Conservation (phyloP, 371 early-diverging fungal species). For the Smittium culicis region DNA sequence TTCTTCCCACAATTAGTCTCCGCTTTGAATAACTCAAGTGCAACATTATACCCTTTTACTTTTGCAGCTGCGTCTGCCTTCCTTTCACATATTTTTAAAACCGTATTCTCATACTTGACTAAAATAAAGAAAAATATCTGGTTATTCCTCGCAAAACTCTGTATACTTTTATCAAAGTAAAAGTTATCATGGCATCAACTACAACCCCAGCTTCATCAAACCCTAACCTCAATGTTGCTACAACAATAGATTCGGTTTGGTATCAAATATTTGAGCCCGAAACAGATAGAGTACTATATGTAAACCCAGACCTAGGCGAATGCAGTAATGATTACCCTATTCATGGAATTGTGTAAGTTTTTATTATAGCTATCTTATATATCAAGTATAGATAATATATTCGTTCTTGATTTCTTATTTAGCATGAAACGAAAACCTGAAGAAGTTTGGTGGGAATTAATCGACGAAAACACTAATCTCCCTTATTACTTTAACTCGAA, state of each 20-base stretch:
- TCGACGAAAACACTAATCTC: slow-evolving; percentile 63
- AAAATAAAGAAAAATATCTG: no score
- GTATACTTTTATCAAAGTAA: no score
- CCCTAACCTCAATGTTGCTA: no score
- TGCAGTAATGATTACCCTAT: neutral
- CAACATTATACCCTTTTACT: no score
- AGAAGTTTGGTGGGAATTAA: slow-evolving; percentile 91
- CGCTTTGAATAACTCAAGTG: no score
- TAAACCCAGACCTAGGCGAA: slow-evolving; percentile 43
- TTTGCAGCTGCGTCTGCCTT: no score
- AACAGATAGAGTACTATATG: slow-evolving; percentile 58
- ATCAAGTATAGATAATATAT: slow-evolving; percentile 6
- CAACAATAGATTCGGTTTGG: slow-evolving; percentile 31
- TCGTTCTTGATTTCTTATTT: slow-evolving; percentile 12
- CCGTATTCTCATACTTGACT: no score
- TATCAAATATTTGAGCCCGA: slow-evolving; percentile 73
- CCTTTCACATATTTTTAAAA: no score
- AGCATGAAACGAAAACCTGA: slow-evolving; percentile 45
- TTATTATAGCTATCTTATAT: slow-evolving; percentile 5
- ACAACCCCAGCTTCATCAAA: no score
- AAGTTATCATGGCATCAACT: no score
- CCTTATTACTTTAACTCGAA: slow-evolving; percentile 80
- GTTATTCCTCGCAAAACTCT: no score
- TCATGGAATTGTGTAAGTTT: slow-evolving; percentile 15
- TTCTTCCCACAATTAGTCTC: no score